Conservation (phyloP, 805 yeast genomes). For the Kazachstania martiniae region DNA sequence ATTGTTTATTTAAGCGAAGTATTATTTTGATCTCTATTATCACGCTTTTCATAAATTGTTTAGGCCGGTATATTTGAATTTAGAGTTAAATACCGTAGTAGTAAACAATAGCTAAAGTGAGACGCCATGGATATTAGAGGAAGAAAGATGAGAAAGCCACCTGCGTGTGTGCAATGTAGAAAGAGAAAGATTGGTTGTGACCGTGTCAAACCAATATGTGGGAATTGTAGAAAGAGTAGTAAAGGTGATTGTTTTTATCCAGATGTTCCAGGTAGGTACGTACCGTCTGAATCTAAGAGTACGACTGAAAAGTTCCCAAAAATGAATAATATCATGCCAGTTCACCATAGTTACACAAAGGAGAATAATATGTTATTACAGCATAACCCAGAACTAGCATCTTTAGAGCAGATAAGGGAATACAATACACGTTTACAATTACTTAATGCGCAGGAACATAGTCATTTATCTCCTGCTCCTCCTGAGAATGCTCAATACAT, state of each 20-base stretch:
- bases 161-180: slow-evolving; percentile 28
- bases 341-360: slow-evolving; percentile 4
- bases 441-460: slow-evolving; percentile 13
- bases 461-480: slow-evolving; percentile 10
- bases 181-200: slow-evolving; percentile 41
- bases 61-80: background rate
- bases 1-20: too few relatives aligned
- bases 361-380: slow-evolving; percentile 4
- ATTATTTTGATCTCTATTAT: too few relatives aligned
- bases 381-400: slow-evolving; percentile 17
- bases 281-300: slow-evolving; percentile 8
- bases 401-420: slow-evolving; percentile 23
- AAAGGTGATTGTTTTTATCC: slow-evolving; percentile 17
- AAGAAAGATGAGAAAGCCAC: slow-evolving; percentile 8
- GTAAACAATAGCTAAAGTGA: too few relatives aligned
- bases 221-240: slow-evolving; percentile 27
- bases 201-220: slow-evolving; percentile 36
- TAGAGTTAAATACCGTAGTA: background rate
- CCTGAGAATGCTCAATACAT: slow-evolving; percentile 16
- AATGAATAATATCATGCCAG: background rate
- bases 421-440: slow-evolving; percentile 22
- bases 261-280: slow-evolving; percentile 11
- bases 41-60: background rate
- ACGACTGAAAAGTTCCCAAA: slow-evolving; percentile 6
- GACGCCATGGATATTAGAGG: slow-evolving; percentile 11